Evolutionary conservation across 2,329 filamentous ascomycete species (phyloP).

Genomic region (Aspergillus uvarum): DNA sequence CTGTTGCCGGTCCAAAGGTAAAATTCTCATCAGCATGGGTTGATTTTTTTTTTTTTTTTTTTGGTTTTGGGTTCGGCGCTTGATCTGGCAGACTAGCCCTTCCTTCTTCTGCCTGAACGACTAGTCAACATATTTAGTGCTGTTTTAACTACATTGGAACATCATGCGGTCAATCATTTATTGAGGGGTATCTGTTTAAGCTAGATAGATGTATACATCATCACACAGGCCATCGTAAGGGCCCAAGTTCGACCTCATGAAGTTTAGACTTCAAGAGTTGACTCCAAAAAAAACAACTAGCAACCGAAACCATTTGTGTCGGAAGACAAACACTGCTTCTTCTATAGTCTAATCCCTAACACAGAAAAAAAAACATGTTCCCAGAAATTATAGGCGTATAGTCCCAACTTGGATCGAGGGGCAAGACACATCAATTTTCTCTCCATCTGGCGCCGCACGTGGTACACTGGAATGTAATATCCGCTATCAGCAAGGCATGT

Average conservation of each 20-base stretch:
- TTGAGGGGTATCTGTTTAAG: slow-evolving; percentile 8
- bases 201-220: slow-evolving; percentile 3
- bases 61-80: slow-evolving; percentile 1
- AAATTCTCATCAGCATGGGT: neutral
- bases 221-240: neutral
- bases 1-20: slow-evolving; percentile 8
- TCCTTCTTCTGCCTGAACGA: neutral
- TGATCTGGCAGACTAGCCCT: slow-evolving; percentile 13
- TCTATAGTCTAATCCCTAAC: neutral
- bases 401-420: neutral
- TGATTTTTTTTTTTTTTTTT: slow-evolving; percentile 8
- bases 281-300: neutral
- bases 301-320: neutral
- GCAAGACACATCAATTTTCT: slow-evolving; percentile 43
- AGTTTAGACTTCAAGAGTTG: neutral
- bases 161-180: slow-evolving; percentile 2
- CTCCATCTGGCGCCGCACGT: slow-evolving; percentile 49
- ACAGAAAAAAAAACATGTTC: neutral
- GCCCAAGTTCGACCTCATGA: neutral
- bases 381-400: neutral
- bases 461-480: slow-evolving; percentile 40
- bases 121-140: neutral
- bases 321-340: neutral
- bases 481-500: slow-evolving; percentile 21
- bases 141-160: neutral